Evolutionary conservation across 257 asterid genomes (phyloP).

Genomic region (Dorcoceras hygrometricum): DNA sequence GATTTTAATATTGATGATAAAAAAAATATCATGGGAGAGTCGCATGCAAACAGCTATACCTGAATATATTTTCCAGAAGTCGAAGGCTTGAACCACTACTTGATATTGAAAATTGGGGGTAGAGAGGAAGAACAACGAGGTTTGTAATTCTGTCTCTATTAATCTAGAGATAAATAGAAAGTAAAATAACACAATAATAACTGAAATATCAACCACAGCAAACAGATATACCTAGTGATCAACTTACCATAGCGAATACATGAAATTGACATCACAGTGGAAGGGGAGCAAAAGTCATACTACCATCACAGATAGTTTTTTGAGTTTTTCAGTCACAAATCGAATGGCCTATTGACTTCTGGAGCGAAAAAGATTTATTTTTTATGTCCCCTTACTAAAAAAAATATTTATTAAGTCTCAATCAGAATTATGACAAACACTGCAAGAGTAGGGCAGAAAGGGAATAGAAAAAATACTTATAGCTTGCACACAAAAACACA

Average conservation of each 20-base stretch:
- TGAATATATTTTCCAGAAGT: conserved; percentile 85
- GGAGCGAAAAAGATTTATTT: background rate
- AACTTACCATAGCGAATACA: background rate
- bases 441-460: background rate
- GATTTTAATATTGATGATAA: conserved; percentile 19
- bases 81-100: conserved; percentile 99
- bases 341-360: background rate
- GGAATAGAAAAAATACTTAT: background rate
- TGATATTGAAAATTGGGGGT: conserved; percentile 98
- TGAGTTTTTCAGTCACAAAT: background rate
- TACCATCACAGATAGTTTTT: background rate
- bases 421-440: background rate
- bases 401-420: background rate
- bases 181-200: background rate
- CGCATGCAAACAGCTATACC: conserved; percentile 43
- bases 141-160: conserved; percentile 80
- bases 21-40: conserved; percentile 18
- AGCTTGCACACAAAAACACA: background rate
- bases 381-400: background rate
- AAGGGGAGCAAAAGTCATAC: background rate
- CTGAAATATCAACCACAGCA: conserved; percentile 11
- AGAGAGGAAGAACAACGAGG: conserved; percentile 96
- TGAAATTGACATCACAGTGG: background rate
- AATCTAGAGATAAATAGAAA: conserved; percentile 46
- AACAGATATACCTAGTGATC: background rate